Evolutionary conservation across 768 basidiomycete species (phyloP).

Genomic region (Hypholoma sublateritium): DNA sequence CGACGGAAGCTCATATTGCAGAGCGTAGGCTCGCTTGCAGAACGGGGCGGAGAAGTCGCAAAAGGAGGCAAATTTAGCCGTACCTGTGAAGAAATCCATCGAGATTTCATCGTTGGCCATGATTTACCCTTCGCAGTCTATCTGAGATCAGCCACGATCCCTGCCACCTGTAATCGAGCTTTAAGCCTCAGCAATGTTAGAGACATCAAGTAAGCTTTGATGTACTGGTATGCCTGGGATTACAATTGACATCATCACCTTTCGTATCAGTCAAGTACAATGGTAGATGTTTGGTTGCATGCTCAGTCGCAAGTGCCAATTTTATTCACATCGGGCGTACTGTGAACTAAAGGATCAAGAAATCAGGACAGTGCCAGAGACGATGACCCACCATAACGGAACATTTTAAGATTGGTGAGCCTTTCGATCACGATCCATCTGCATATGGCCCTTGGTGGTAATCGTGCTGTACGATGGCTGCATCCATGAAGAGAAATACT

Average conservation of each 20-base stretch:
- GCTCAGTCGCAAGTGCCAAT: neutral
- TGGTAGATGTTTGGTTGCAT: neutral
- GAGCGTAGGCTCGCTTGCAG: slow-evolving; percentile 37
- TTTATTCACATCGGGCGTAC: neutral
- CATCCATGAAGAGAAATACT: neutral
- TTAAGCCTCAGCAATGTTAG: neutral
- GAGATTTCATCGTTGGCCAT: slow-evolving; percentile 35
- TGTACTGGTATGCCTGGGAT: neutral
- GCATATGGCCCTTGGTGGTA: slow-evolving; percentile 6
- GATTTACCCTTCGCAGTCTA: slow-evolving; percentile 36
- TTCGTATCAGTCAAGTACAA: neutral
- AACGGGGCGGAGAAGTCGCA: slow-evolving; percentile 38
- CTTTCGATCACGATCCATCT: slow-evolving; percentile 18
- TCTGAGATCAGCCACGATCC: slow-evolving; percentile 34
- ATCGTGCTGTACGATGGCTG: neutral
- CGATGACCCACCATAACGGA: slow-evolving; percentile 23
- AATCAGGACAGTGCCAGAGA: neutral
- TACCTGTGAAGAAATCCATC: slow-evolving; percentile 34
- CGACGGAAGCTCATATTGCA: slow-evolving; percentile 31
- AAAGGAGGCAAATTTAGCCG: slow-evolving; percentile 30
- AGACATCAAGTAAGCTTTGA: neutral
- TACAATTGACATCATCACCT: neutral
- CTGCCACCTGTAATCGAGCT: neutral
- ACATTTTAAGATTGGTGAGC: slow-evolving; percentile 28
- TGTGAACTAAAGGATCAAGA: neutral